These are phyloP conservation scores for Daldinia caldariorum DNA, from an alignment of 495 filamentous ascomycete species.

Conservation along the genomic window DNA sequence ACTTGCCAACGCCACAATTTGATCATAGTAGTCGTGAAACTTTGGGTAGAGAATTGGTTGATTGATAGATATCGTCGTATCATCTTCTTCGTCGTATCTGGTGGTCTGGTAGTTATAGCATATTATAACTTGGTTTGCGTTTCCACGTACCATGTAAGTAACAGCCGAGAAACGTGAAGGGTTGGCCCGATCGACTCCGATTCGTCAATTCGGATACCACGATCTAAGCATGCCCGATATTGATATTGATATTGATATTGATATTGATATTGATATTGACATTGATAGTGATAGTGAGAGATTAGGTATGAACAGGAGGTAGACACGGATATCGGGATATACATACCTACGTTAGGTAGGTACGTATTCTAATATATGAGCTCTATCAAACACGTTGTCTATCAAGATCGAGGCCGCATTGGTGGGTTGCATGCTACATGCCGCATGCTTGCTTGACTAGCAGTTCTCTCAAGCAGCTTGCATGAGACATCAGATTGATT, in stretches of 20 bases:
- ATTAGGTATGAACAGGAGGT: too few species aligned
- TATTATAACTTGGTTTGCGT: slow-evolving; percentile 9
- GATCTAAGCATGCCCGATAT: slow-evolving; percentile 27
- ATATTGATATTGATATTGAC: too few species aligned
- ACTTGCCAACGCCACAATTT: slow-evolving; percentile 27
- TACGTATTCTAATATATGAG: slow-evolving; percentile 2
- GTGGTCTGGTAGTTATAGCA: slow-evolving; percentile 15
- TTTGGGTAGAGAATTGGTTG: slow-evolving; percentile 18
- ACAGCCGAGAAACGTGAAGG: slow-evolving; percentile 18
- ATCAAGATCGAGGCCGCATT: slow-evolving; percentile 38
- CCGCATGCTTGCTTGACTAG: background rate
- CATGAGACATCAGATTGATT: slow-evolving; percentile 29
- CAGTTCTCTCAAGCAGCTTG: slow-evolving; percentile 24
- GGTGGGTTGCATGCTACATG: slow-evolving; percentile 18
- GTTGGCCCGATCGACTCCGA: slow-evolving; percentile 37
- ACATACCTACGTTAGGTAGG: too few species aligned
- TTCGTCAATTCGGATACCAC: slow-evolving; percentile 33
- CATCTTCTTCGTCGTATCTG: slow-evolving; percentile 17
- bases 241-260: too few species aligned
- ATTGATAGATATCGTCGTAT: slow-evolving; percentile 24
- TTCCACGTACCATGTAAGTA: too few species aligned
- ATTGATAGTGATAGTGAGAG: too few species aligned
- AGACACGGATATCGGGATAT: slow-evolving; percentile 1
- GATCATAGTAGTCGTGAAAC: slow-evolving; percentile 25
- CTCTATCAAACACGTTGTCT: slow-evolving; percentile 34